Conservation (phyloP, 1,284 basidiomycete species). For the Ustilago loliicola region DNA sequence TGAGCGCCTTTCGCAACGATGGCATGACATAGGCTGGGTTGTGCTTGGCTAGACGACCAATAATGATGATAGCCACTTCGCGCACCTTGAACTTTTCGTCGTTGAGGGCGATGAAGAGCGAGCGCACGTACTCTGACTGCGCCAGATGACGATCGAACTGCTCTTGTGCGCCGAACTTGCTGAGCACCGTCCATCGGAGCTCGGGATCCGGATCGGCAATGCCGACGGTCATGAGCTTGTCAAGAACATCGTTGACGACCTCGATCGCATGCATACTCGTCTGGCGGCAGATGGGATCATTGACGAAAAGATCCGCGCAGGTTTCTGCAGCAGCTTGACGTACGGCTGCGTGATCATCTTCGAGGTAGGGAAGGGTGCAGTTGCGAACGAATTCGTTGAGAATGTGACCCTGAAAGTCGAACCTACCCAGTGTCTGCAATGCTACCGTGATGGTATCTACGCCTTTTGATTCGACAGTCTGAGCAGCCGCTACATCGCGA, state of each 20-base stretch:
- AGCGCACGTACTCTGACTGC: conserved; percentile 96
- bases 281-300: conserved; percentile 96
- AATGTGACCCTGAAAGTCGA: conserved; percentile 89
- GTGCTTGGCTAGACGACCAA: conserved; percentile 92
- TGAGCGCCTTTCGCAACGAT: conserved; percentile 92
- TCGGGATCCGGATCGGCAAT: conserved; percentile 85
- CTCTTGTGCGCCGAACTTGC: conserved; percentile 88
- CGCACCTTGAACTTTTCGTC: conserved; percentile 97
- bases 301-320: conserved; percentile 88
- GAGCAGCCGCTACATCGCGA: conserved; percentile 43
- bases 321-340: conserved; percentile 91
- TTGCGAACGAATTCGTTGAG: conserved; percentile 96
- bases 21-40: conserved; percentile 99
- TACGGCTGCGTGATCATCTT: conserved; percentile 90
- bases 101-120: conserved; percentile 96
- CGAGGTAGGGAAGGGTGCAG: conserved; percentile 92
- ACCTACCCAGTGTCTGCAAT: conserved; percentile 86
- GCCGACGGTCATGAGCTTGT: conserved; percentile 94
- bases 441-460: conserved; percentile 85
- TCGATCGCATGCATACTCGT: conserved; percentile 96
- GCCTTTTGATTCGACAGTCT: conserved; percentile 74
- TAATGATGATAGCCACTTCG: conserved; percentile 88
- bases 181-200: conserved; percentile 76
- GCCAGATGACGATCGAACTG: conserved; percentile 98
- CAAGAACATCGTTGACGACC: conserved; percentile 96